Conservation (phyloP, 2,329 filamentous ascomycete genomes). For the Didymella segeticola region DNA sequence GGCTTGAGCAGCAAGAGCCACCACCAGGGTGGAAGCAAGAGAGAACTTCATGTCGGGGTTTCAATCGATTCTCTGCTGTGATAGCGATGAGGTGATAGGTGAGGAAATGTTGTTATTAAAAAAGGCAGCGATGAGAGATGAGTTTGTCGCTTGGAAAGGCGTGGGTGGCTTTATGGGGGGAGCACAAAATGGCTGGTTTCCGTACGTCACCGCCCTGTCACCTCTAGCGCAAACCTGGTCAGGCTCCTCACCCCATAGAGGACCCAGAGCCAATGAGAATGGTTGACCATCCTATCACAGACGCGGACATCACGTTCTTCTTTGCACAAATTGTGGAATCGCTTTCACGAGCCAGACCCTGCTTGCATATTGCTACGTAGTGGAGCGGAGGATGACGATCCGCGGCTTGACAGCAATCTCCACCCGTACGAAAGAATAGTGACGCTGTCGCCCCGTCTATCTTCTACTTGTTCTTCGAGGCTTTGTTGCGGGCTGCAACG, state of each 20-base stretch:
- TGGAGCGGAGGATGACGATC: conserved; percentile 4
- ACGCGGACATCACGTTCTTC: conserved; percentile 24
- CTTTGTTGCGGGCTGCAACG: conserved; percentile 4
- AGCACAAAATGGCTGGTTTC: conserved; percentile 33
- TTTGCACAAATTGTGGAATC: conserved; percentile 29
- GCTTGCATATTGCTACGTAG: conserved; percentile 1
- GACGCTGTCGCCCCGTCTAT: conserved; percentile 3
- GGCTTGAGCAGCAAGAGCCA: conserved; percentile 74
- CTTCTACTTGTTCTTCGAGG: conserved; percentile 1
- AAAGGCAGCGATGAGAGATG: conserved; percentile 16
- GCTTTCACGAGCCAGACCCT: conserved; percentile 23
- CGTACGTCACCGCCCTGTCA: conserved; percentile 30
- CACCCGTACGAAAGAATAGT: background rate
- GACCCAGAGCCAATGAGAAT: conserved; percentile 31
- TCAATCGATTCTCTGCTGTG: conserved; percentile 19
- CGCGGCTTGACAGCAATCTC: conserved; percentile 10
- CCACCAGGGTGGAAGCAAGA: conserved; percentile 70
- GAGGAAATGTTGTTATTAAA: conserved; percentile 17
- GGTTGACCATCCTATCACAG: conserved; percentile 17
- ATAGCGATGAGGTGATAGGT: conserved; percentile 32
- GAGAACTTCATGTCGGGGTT: conserved; percentile 74
- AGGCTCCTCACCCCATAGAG: conserved; percentile 20
- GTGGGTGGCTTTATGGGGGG: conserved; percentile 34
- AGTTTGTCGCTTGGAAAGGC: conserved; percentile 11
- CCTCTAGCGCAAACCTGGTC: conserved; percentile 26